Percentiles rank a stretch among this genome's conserved stretches.
These are phyloP conservation scores for Tylopilus sp. DNA, from an alignment of 1,284 basidiomycete species.

Conservation along the genomic window DNA sequence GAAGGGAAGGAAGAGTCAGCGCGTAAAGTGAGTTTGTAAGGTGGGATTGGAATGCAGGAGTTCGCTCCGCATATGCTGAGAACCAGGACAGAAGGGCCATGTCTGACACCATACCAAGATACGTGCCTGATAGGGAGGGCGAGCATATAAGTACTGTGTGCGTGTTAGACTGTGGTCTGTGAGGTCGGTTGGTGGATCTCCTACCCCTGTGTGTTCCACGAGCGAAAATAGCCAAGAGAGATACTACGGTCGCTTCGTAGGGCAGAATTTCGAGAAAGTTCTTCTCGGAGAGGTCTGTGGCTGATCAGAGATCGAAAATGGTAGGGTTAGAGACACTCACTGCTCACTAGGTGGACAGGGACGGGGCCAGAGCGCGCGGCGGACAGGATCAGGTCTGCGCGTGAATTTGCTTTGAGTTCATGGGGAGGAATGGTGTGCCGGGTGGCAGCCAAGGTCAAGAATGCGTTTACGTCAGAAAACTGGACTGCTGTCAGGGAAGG, in stretches of 20 bases:
- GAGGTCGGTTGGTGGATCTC: constrained; percentile 12
- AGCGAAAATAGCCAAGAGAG: constrained; percentile 62
- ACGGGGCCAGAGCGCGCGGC: constrained; percentile 70
- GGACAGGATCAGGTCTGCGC: constrained; percentile 61
- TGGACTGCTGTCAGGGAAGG: constrained; percentile 31
- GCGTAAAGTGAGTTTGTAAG: constrained; percentile 54
- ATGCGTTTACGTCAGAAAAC: constrained; percentile 81
- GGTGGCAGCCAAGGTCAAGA: constrained; percentile 73
- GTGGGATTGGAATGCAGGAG: constrained; percentile 48
- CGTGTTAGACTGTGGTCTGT: constrained; percentile 5
- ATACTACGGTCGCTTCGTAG: constrained; percentile 58
- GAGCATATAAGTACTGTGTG: constrained; percentile 49
- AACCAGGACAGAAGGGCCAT: constrained; percentile 62
- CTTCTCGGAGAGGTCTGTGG: constrained; percentile 73
- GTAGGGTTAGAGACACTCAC: constrained; percentile 43
- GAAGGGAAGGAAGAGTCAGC: constrained; percentile 61
- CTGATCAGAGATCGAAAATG: constrained; percentile 2
- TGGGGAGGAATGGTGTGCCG: constrained; percentile 61
- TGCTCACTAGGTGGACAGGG: constrained; percentile 69
- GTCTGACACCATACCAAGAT: constrained; percentile 60
- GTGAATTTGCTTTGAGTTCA: constrained; percentile 53
- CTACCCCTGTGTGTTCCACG: constrained; percentile 66
- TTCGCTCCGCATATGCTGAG: constrained; percentile 47
- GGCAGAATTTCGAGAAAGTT: constrained; percentile 65
- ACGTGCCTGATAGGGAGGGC: constrained; percentile 37